Evolutionary conservation across 1,139 yeast genomes (phyloP), one percentile per base, ranked within the genome.

Genomic region (Candida pseudoviswanathii): DNA sequence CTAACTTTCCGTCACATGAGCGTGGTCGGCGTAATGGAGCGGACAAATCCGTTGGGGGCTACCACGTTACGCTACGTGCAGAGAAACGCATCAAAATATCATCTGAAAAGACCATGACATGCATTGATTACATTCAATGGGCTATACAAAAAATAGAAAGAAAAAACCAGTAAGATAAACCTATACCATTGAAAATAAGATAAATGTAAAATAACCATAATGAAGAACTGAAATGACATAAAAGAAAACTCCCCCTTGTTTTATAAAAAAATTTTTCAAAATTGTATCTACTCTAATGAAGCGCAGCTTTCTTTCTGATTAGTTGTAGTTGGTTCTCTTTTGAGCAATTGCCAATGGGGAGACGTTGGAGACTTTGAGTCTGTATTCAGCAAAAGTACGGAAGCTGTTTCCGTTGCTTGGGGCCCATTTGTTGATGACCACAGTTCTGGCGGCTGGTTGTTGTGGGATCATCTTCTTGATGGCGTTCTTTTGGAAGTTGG

Each of bases 371-470:
- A 72, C 80, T 57, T 75, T 75, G 59, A 79, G 69, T 59, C 85
- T 67, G 70, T 81, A 81, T 59, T 81, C 84, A 34, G 83, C 83
- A 64, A 81, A 81, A 2, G 81, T 67, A 56, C 79, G 71, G 69
- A 75, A 80, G 2, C 80, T 67, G 46, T 70, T 65, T 40, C 76
- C 77, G 48, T 64, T 57, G 25, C 68, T 67, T 36, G 77, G 77
- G 46, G 63, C 61, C 76, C 76, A 72, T 57, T 67, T 71, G 47
- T 47, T 47, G 24, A 47, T 22, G 4, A 38, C 41, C 2, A 47
- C 29, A 22, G 21, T 24, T 7, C 16, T 37, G 2, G 43, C 6
- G 22, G 46, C 22, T 16, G 41, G 37, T 42, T 37, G 41, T 45
- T 31, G 33, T 48, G 43, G 46, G 25, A 22, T 30, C 22, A 37